Base-by-base conservation (phyloP, 257 asterid genomes). In the Solanum habrochaites region DNA sequence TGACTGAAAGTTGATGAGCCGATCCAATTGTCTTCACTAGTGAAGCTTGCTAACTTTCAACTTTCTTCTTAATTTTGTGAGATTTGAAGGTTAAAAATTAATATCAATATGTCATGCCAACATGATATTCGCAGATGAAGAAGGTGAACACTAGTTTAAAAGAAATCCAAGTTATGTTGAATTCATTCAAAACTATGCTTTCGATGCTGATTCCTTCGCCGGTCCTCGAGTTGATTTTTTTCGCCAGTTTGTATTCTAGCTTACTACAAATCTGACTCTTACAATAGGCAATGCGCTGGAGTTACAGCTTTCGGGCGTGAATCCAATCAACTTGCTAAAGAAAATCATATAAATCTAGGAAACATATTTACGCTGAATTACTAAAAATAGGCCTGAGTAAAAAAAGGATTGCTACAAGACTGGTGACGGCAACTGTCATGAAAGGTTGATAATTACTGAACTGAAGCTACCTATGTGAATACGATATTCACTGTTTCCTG, bases 401-500 rank as follows among this genome's bases (percentile, higher is more conserved):
- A 29, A 77, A 80, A 47, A 23, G 43, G 43, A 49, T 81, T 81
- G 45, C 20, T 49, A n/a, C n/a, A 29, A 49, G 31, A 81, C 18
- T n/a, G n/a, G 85, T 64, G 83, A 86, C 69, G n/a, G n/a, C 77
- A 86, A 56, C 49, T 73, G n/a, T 58, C 85, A 75, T 45, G 13
- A 56, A 71, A 85, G 47, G 45, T 71, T 60, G 84, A 80, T 83
- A 85, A 87, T 89, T 90, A 96, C 99, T 97, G 99, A 92, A 97
- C 96, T 77, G 99, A 97, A 90, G 98, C 98, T 87, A 92, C 25
- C 90, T 96, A 85, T 58, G 93, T 93, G 86, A 97, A 97, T 70
- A 97, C 90, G 49, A 95, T 90, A n/a, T 90, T 93, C 88, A 98
- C 99, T 86, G n/a, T n/a, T n/a, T 93, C 94, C 90, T 97, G 99